Conservation (phyloP, 805 yeast species). For the Lipomyces lipofer region DNA sequence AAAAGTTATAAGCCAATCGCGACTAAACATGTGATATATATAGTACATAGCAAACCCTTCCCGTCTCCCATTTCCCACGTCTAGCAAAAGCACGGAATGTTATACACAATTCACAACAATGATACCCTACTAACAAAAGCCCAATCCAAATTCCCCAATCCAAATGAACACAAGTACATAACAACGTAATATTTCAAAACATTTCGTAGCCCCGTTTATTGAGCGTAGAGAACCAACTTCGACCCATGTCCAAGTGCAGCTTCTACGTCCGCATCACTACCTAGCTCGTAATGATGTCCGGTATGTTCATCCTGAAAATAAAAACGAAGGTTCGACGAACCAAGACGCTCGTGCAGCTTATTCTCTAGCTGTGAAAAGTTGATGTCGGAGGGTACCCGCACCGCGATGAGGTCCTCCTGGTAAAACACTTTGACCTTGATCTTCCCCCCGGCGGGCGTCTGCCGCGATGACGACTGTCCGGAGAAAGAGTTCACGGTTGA, state of each 20-base stretch:
- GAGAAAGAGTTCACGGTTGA: background rate
- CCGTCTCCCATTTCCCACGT: no score
- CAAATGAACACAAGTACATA: background rate
- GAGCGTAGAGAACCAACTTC: constrained; percentile 27
- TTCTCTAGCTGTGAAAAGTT: constrained; percentile 37
- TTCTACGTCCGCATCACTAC: constrained; percentile 44
- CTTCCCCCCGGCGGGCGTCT: constrained; percentile 6
- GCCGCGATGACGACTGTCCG: constrained; percentile 8
- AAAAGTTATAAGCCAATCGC: no score
- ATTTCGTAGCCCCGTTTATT: background rate
- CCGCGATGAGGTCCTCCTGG: constrained; percentile 43
- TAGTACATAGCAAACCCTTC: no score
- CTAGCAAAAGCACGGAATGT: no score
- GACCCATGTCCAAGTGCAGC: constrained; percentile 32
- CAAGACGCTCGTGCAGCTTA: constrained; percentile 40
- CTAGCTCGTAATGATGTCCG: constrained; percentile 33
- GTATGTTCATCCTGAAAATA: constrained; percentile 36
- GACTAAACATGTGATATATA: no score
- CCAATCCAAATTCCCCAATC: background rate
- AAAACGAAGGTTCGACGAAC: constrained; percentile 34
- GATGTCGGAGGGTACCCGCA: constrained; percentile 40
- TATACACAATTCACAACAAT: no score
- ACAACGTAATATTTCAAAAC: background rate
- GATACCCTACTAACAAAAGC: no score
- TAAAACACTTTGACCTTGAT: constrained; percentile 44